Conservation (phyloP, 345 rosid species). For the Camelina laxa region DNA sequence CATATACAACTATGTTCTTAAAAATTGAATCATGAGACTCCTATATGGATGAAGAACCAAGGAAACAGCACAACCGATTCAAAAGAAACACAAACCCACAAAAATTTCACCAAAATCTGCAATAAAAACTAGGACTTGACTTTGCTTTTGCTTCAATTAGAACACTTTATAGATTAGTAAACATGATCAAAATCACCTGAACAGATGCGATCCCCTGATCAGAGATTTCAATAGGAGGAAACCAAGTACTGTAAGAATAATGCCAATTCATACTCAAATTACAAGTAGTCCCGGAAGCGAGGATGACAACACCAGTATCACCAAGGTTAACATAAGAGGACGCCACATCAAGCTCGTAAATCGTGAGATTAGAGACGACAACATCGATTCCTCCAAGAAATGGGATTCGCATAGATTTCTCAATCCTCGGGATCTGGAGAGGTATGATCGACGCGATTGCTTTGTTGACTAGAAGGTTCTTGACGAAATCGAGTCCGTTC, state of each 20-base stretch:
- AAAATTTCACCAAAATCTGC: neutral
- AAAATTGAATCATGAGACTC: neutral
- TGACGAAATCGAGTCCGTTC: constrained; percentile 83
- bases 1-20: constrained; percentile 15
- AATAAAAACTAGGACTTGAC: neutral
- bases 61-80: neutral
- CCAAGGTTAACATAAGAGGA: constrained; percentile 78
- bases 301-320: constrained; percentile 70
- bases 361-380: constrained; percentile 66
- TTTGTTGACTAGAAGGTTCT: constrained; percentile 69
- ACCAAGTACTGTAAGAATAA: constrained; percentile 75
- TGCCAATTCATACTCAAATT: constrained; percentile 89
- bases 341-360: constrained; percentile 67
- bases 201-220: constrained; percentile 85
- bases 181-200: constrained; percentile 54
- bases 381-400: constrained; percentile 73
- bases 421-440: constrained; percentile 65
- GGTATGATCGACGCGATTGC: constrained; percentile 73
- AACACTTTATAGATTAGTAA: neutral
- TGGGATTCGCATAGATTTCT: constrained; percentile 61
- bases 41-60: neutral
- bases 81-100: neutral
- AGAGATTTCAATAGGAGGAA: constrained; percentile 68
- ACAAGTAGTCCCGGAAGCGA: constrained; percentile 84
- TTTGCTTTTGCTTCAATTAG: neutral